Evolutionary conservation across 345 rosid genomes (phyloP).

Genomic region (Ailanthus altissimus): DNA sequence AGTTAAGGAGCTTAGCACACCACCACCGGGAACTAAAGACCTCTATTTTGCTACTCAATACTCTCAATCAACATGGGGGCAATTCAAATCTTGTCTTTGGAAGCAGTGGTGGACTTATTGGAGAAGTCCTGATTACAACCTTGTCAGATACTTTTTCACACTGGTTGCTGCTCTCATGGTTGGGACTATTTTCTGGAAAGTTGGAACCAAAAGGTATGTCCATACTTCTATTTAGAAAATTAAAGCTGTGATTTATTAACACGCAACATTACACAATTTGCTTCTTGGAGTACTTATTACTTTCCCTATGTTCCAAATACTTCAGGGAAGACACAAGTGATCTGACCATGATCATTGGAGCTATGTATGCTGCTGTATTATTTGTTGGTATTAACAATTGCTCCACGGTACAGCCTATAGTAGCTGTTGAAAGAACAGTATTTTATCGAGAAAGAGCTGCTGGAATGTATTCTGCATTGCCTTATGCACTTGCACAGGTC

Average conservation of each 20-base stretch:
- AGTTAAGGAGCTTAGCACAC: constrained; percentile 55
- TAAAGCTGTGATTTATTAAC: background rate
- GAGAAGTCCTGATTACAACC: constrained; percentile 77
- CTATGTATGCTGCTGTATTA: constrained; percentile 63
- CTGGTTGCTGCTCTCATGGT: constrained; percentile 49
- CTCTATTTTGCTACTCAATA: constrained; percentile 50
- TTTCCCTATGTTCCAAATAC: background rate
- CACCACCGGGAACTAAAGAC: constrained; percentile 49
- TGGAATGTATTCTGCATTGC: constrained; percentile 68
- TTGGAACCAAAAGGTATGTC: constrained; percentile 53
- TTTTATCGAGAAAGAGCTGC: constrained; percentile 78
- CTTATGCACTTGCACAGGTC: constrained; percentile 70
- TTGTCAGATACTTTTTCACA: constrained; percentile 59
- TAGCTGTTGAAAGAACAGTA: constrained; percentile 67
- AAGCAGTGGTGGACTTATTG: constrained; percentile 72
- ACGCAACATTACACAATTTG: background rate
- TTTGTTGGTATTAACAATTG: constrained; percentile 73
- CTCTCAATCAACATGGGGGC: constrained; percentile 54
- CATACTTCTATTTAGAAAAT: background rate
- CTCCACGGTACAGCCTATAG: constrained; percentile 62
- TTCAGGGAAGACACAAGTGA: constrained; percentile 47
- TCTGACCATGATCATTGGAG: constrained; percentile 64
- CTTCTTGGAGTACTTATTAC: background rate
- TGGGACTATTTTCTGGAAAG: constrained; percentile 66
- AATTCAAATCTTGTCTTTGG: constrained; percentile 71